Evolutionary conservation across 2,329 filamentous ascomycete species (phyloP).

Genomic region (Cytospora leucostoma): DNA sequence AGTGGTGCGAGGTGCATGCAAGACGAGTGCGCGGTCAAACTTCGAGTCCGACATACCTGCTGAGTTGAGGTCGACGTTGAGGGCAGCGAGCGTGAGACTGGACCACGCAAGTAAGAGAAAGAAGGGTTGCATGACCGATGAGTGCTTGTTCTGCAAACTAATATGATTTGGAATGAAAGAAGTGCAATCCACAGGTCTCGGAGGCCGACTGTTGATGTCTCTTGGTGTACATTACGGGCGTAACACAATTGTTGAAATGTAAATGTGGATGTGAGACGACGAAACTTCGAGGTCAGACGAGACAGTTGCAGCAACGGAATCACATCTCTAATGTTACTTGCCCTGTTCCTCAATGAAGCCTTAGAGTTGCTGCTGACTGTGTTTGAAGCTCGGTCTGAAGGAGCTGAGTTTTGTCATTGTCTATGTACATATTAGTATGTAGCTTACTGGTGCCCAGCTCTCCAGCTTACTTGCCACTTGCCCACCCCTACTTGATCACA

Average conservation of each 20-base stretch:
- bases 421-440: neutral
- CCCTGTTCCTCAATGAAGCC: neutral
- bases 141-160: constrained; percentile 7
- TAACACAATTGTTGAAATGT: neutral
- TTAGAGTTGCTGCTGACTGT: neutral
- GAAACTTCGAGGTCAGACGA: neutral
- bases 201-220: neutral
- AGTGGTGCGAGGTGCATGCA: neutral
- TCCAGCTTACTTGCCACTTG: too few relatives aligned
- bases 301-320: neutral
- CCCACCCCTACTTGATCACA: too few relatives aligned
- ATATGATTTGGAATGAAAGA: too few relatives aligned
- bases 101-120: constrained; percentile 16
- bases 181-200: too few relatives aligned
- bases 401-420: neutral
- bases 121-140: constrained; percentile 8
- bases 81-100: constrained; percentile 14
- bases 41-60: constrained; percentile 16
- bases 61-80: constrained; percentile 27
- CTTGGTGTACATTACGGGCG: neutral
- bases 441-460: neutral
- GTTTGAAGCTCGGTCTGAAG: neutral
- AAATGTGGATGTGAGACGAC: neutral
- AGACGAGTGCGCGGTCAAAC: neutral
- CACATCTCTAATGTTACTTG: neutral